phyloP scores from a whole-genome alignment of 2,329 filamentous ascomycete species.

The Phaeomoniella chlamydospora region DNA sequence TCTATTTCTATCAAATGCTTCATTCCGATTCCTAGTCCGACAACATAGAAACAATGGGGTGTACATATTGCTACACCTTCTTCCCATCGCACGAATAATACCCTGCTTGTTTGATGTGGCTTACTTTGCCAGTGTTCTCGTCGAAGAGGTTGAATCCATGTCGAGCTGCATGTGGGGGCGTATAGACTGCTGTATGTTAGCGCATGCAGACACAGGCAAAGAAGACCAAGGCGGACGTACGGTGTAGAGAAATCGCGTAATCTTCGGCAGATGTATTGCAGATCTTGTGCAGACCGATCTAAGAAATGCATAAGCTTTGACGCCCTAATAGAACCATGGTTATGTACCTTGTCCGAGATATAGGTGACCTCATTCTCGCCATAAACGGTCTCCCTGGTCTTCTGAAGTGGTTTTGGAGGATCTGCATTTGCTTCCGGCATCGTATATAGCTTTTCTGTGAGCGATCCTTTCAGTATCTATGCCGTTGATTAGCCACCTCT shows the following conservation, averaged over 20 bases:
- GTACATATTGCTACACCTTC: no score
- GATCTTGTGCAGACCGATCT: constrained; percentile 73
- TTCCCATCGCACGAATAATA: constrained; percentile 52
- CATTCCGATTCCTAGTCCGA: no score
- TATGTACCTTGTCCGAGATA: constrained; percentile 60
- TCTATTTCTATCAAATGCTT: no score
- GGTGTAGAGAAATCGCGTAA: constrained; percentile 72
- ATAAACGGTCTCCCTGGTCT: constrained; percentile 55
- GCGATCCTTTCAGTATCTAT: constrained; percentile 57
- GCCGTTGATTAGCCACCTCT: constrained; percentile 3
- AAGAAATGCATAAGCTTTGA: constrained; percentile 5
- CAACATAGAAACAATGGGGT: no score
- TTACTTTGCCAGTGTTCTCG: constrained; percentile 57
- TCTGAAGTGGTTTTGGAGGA: constrained; percentile 37
- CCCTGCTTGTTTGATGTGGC: constrained; percentile 54
- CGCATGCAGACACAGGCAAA: background rate
- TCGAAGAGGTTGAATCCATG: constrained; percentile 74
- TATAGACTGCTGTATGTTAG: constrained; percentile 45
- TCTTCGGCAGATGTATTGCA: constrained; percentile 54
- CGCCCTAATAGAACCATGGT: constrained; percentile 1
- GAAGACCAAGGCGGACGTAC: constrained; percentile 24
- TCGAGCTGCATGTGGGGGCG: constrained; percentile 75
- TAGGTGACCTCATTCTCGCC: constrained; percentile 65
- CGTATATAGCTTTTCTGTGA: constrained; percentile 70
- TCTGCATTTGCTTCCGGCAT: constrained; percentile 44